Conservation (phyloP, 2,329 filamentous ascomycete genomes). For the Dactylella cylindrospora region DNA sequence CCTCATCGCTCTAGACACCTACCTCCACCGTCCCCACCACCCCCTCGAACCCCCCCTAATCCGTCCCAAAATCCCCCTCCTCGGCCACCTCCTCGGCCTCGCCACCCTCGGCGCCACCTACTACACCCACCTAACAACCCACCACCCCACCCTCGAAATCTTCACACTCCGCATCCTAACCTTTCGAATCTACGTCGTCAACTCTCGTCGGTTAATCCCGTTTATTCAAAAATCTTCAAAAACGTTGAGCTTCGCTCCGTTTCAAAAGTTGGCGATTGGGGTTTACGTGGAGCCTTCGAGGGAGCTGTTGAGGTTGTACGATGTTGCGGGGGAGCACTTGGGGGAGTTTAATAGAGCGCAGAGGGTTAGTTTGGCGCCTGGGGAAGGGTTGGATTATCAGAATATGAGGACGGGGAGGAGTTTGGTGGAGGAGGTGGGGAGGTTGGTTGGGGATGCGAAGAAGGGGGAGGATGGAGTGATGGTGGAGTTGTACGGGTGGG, state of each 20-base stretch:
- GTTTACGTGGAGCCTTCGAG: slow-evolving; percentile 25
- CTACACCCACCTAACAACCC: too few species aligned
- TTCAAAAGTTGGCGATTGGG: slow-evolving; percentile 46
- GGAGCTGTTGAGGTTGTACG: slow-evolving; percentile 24
- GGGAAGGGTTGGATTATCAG: slow-evolving; percentile 22
- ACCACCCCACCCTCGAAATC: slow-evolving; percentile 48
- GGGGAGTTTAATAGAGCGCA: slow-evolving; percentile 39
- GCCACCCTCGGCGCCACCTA: slow-evolving; percentile 6
- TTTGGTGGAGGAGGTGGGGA: slow-evolving; percentile 5
- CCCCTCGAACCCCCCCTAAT: slow-evolving; percentile 1
- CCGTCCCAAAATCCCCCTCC: slow-evolving; percentile 3
- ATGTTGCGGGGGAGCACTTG: slow-evolving; percentile 38
- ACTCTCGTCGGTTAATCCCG: slow-evolving; percentile 48
- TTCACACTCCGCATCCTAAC: slow-evolving; percentile 49
- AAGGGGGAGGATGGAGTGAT: neutral
- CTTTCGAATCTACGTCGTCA: slow-evolving; percentile 50
- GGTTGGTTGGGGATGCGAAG: neutral
- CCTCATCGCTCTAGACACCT: slow-evolving; percentile 8
- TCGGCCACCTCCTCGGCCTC: slow-evolving; percentile 12
- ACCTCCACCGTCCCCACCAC: slow-evolving; percentile 5
- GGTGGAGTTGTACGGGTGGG: slow-evolving; percentile 35
- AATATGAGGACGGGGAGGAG: neutral
- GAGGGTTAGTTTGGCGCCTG: slow-evolving; percentile 24
- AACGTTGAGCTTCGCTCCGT: slow-evolving; percentile 49
- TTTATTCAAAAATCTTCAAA: slow-evolving; percentile 47